Conservation (phyloP, 176 grass and related monocot species). For the Saccharum officinarum region DNA sequence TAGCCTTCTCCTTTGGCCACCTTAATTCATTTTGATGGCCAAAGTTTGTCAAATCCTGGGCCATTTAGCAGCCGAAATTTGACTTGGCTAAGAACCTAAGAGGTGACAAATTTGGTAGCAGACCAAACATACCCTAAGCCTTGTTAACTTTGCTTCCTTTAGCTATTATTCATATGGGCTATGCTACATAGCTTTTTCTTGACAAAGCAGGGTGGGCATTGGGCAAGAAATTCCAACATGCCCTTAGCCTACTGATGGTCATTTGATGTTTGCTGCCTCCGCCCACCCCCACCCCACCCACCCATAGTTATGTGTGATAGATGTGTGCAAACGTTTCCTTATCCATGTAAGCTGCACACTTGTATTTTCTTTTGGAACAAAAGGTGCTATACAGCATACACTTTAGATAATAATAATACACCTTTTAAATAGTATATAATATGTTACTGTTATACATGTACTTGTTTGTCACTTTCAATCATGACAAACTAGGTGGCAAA, state of each 20-base stretch:
- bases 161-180: neutral
- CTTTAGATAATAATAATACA: neutral
- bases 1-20: neutral
- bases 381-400: neutral
- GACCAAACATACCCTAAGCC: neutral
- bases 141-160: neutral
- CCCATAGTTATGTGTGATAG: neutral
- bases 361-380: neutral
- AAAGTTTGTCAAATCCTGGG: neutral
- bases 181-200: neutral
- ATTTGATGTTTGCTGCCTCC: slow-evolving; percentile 21
- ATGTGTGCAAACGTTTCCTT: neutral
- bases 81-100: neutral
- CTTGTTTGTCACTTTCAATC: neutral
- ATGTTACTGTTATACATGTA: neutral
- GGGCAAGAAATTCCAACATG: neutral
- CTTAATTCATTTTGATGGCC: neutral
- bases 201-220: neutral
- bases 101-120: neutral
- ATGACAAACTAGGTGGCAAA: neutral
- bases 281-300: too few species aligned
- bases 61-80: neutral
- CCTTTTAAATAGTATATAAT: neutral
- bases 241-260: neutral
- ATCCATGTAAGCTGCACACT: neutral